These are phyloP conservation scores for Agrocybe pediades DNA, from an alignment of 768 basidiomycete species.

Conservation along the genomic window DNA sequence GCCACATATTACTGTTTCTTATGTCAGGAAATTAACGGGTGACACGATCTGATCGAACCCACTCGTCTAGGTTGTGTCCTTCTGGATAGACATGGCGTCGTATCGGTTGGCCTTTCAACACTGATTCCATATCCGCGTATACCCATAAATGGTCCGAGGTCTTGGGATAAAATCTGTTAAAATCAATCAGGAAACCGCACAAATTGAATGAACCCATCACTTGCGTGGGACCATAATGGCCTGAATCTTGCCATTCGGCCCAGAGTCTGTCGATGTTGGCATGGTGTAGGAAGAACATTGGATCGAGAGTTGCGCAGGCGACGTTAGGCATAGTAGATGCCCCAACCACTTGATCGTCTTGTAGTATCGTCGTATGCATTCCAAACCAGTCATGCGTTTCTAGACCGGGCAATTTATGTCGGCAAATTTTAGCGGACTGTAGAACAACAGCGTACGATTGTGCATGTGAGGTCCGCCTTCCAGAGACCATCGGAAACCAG, in stretches of 20 bases:
- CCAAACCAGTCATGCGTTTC: constrained; percentile 17
- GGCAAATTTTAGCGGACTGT: neutral
- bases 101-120: constrained; percentile 1
- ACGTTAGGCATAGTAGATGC: constrained; percentile 13
- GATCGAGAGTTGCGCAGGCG: constrained; percentile 5
- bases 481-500: constrained; percentile 10
- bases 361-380: constrained; percentile 14
- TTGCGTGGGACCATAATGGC: constrained; percentile 13
- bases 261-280: constrained; percentile 13
- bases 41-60: neutral
- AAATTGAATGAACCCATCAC: neutral
- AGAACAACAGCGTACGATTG: constrained; percentile 4
- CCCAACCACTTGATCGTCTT: constrained; percentile 9
- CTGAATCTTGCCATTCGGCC: constrained; percentile 15
- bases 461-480: constrained; percentile 14
- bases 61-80: constrained; percentile 13
- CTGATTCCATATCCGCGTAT: constrained; percentile 8
- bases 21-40: neutral
- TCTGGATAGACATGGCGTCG: constrained; percentile 5
- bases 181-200: neutral
- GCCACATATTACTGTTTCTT: constrained; percentile 11
- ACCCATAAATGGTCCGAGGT: constrained; percentile 6
- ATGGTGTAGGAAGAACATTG: constrained; percentile 14
- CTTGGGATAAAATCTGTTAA: constrained; percentile 8
- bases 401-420: neutral